Evolutionary conservation across 345 rosid species (phyloP), one percentile per base, ranked within the genome.

Genomic region (Euphorbia lathyris): DNA sequence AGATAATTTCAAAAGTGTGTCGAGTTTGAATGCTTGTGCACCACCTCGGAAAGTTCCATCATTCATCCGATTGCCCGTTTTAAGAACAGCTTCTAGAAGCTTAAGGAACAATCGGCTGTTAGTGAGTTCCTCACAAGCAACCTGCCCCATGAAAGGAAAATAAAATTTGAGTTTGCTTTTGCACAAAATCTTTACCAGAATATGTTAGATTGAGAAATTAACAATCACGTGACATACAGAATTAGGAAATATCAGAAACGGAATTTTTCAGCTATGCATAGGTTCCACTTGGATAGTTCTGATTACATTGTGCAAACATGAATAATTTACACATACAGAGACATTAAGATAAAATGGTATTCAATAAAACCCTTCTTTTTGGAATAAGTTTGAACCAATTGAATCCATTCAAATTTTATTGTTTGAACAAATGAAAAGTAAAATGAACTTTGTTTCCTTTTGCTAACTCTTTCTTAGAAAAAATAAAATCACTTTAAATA

Each of bases 21-120:
- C 98, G 26, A 96, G 98, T 83, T 90, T 96, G 75, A 96, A 96
- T 29, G 99, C 98, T 79, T 86, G 97, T 19, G 99, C 99, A 43
- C 94, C 90, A 36, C 99, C 99, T 38, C 99, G 90, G 65, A 90
- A 96, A 47, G 99, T 96, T 53, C 99, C 99, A 81, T 87, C 83
- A 68, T 96, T 96, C 99, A 96, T 96, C 52, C 99, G 89, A 75
- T 96, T 96, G 72, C 99, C 99, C 9, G 99, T 96, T 81, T 96
- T 96, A 12, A 96, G 96, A 81, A 96, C 98, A 62, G 99, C 99
- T 82, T 96, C 99, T 68, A 96, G 81, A 67, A 96, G 91, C 85
- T 92, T 96, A 74, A 90, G 85, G 88, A 96, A 96, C 75, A 96
- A 75, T 59, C 97, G 77, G 74, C 95, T 90, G 79, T 82, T 90